These are phyloP conservation scores for Anthostomella pinea DNA, from an alignment of 2,329 filamentous ascomycete genomes.

Conservation along the genomic window DNA sequence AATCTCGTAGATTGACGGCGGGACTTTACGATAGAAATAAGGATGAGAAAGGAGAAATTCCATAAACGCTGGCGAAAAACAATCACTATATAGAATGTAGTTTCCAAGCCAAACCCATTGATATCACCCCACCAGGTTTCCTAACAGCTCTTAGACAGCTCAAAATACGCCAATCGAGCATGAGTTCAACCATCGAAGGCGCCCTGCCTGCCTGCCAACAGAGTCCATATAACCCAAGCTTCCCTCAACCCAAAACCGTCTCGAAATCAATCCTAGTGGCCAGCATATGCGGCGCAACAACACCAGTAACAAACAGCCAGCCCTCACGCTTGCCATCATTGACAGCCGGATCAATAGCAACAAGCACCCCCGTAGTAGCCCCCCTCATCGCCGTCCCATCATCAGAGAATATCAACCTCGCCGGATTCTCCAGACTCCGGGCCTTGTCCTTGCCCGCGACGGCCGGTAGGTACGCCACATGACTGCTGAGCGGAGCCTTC, in stretches of 20 bases:
- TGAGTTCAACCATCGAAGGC: too few relatives aligned
- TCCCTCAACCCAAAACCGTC: slow-evolving; percentile 9
- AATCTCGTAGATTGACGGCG: too few relatives aligned
- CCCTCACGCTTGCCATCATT: slow-evolving; percentile 45
- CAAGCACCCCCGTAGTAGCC: slow-evolving; percentile 50
- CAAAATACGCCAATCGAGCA: too few relatives aligned
- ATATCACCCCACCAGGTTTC: too few relatives aligned
- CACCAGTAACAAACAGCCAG: slow-evolving; percentile 58
- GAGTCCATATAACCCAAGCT: background rate
- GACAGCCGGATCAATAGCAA: slow-evolving; percentile 47
- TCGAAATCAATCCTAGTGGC: slow-evolving; percentile 51
- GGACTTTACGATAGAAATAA: too few relatives aligned
- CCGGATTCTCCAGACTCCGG: slow-evolving; percentile 38
- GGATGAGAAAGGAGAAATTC: too few relatives aligned
- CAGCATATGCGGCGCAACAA: slow-evolving; percentile 46
- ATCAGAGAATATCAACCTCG: slow-evolving; percentile 51
- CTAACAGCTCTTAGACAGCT: too few relatives aligned
- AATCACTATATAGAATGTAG: too few relatives aligned
- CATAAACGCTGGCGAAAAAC: too few relatives aligned
- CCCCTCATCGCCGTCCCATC: slow-evolving; percentile 50
- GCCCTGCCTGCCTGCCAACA: background rate
- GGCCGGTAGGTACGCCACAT: slow-evolving; percentile 43
- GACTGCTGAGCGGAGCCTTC: slow-evolving; percentile 35
- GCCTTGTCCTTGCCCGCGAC: slow-evolving; percentile 10
- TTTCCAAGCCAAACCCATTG: too few relatives aligned